phyloP scores from a whole-genome alignment of 371 early-diverging fungal species.

The Mucor velutinosus region DNA sequence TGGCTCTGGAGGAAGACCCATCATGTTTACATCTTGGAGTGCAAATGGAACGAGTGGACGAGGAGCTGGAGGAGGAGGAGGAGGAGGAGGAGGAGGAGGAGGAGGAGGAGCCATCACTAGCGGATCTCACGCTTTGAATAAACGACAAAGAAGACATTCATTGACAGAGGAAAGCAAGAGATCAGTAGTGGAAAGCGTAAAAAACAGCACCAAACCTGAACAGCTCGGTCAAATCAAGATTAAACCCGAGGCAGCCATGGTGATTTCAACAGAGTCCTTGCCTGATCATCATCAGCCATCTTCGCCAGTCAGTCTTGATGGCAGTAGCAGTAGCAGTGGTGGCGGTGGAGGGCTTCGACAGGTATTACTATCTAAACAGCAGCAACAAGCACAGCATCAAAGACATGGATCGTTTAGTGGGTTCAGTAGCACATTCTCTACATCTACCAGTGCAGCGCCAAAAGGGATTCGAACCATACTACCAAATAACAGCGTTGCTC shows the following conservation, averaged over 20 bases:
- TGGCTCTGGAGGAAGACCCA: slow-evolving; percentile 12
- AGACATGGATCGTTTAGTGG: slow-evolving; percentile 1
- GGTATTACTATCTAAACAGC: slow-evolving; percentile 14
- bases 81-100: neutral
- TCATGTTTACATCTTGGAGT: slow-evolving; percentile 10
- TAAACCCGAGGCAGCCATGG: slow-evolving; percentile 12
- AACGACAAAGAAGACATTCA: slow-evolving; percentile 15
- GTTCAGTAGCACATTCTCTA: neutral
- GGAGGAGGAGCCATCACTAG: neutral
- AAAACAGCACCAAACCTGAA: neutral
- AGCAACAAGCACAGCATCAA: slow-evolving; percentile 9
- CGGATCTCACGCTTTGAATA: slow-evolving; percentile 8
- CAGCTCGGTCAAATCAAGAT: neutral
- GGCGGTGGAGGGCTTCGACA: slow-evolving; percentile 1
- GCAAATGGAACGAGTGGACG: neutral
- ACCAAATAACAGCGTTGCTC: slow-evolving; percentile 2
- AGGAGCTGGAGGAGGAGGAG: neutral
- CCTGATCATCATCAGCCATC: slow-evolving; percentile 8
- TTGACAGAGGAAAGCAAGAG: slow-evolving; percentile 6
- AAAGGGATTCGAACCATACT: slow-evolving; percentile 5
- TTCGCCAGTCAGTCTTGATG: neutral
- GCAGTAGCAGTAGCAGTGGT: neutral
- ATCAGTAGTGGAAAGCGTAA: neutral
- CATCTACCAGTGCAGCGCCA: neutral
- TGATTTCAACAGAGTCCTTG: slow-evolving; percentile 7